Base-by-base conservation (phyloP, 2,329 filamentous ascomycete species). In the Arthrobotrys pseudoclavata region DNA sequence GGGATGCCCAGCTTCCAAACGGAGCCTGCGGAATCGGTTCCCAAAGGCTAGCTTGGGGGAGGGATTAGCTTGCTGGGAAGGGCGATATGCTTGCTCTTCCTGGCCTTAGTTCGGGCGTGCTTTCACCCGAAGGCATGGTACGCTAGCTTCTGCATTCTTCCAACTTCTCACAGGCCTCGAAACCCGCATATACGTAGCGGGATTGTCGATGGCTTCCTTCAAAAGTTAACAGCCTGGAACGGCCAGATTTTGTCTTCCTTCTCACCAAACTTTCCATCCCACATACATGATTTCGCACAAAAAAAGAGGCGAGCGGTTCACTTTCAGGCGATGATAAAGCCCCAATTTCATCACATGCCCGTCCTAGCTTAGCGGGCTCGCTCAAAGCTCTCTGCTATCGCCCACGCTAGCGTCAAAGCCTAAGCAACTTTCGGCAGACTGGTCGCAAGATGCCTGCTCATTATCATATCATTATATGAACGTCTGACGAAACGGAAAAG, bases 11-110 rank as follows among this genome's bases (percentile, higher is more conserved):
- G 47, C 61, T 55, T 40, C 29, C 62, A 29, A 67, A 62, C 71
- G 64, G 64, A 76, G 71, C 40, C 55, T 47, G 53, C 71, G 71
- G 71, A 76, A 76, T 69, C 57, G 64, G 64, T 60, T 76, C 64
- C 71, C 71, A 76, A 69, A 69, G 64, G 71, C 63, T 60, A 53
- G 31, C 66, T 48, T 29, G 52, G 42, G 37, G 57, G 42, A 55
- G 47, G 68, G 31, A 31, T 52, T 55, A 26, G 53, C 55, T 37
- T 37, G 48, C 66, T 45, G 52, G 48, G 22, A 42, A 69, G 52
- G 37, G 40, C 20, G 40, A 52, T 50, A 48, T 50, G 45, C 61
- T 63, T 50, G 60, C 45, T 47, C 60, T 63, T 47, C 60, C 60
- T 63, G 52, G 52, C 29, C 26, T 66, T 37, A 52, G 45, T 37